Base-by-base conservation (phyloP, 2,329 filamentous ascomycete species). In the Didymella exigua region DNA sequence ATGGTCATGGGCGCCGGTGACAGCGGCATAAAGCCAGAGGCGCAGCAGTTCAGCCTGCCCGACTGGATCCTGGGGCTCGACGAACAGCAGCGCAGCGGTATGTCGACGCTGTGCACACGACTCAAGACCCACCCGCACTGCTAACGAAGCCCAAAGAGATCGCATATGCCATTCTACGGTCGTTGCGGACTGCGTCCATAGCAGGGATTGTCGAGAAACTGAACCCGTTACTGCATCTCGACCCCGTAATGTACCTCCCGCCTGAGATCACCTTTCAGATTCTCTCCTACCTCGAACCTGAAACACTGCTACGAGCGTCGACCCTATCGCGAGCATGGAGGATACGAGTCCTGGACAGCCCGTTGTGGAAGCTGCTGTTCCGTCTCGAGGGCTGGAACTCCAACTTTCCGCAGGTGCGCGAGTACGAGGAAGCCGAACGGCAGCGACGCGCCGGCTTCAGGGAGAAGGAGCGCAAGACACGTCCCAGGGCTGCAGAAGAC, bases 191-290 rank as follows among this genome's bases (percentile, higher is more conserved):
- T 0, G 89, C 89, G 6, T 85, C 87, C 49, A 87, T 97, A 56
- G 87, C 89, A 44, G 83, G 88, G 38, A 90, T 97, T 48, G 90
- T 96, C 41, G 85, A 93, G 49, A 85, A 88, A 60, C 79, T 96
- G 16, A 89, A 88, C 59, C 90, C 92, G 4, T 84, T 93, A 47
- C 86, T 98, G 2, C 93, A 97, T 75, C 93, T 97, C 77, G 91
- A 99, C 76, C 96, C 96, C 49, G 86, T 96, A 36, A 81, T 86
- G 60, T 87, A 91, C 67, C 84, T 99, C 0, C 95, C 95, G 0
- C 86, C 90, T 23, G 95, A 99, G 74, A 89, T 99, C 66, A 96
- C 91, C 57, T 87, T 95, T 38, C 89, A 96, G 68, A 89, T 98
- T 38, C 87, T 99, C 37, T 88, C 89, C 14, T 95, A 92, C 69